Evolutionary conservation across 345 rosid species (phyloP).

Genomic region (Angophora floribunda): DNA sequence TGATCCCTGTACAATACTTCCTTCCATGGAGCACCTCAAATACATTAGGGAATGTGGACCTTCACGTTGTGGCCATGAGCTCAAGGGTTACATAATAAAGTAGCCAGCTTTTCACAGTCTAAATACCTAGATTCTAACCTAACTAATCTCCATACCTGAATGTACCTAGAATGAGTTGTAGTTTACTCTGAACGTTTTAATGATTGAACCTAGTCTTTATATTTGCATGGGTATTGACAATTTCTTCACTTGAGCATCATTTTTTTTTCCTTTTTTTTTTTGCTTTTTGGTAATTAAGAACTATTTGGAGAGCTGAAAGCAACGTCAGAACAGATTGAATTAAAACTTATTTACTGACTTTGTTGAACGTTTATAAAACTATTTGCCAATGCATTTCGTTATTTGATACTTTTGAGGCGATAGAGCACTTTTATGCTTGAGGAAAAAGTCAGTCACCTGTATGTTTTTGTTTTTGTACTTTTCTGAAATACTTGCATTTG

Average conservation of each 20-base stretch:
- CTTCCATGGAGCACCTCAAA: neutral
- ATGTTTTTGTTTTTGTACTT: neutral
- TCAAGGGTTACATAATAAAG: neutral
- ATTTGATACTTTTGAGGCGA: neutral
- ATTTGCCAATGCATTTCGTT: neutral
- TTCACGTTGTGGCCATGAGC: neutral
- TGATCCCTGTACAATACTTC: neutral
- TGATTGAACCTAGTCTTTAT: no score
- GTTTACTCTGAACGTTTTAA: neutral
- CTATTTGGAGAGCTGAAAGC: neutral
- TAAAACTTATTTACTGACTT: neutral
- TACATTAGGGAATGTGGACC: neutral
- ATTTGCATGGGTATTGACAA: neutral
- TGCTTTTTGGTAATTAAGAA: neutral
- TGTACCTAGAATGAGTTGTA: neutral
- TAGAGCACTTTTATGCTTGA: neutral
- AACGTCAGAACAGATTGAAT: neutral
- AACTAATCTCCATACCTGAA: neutral
- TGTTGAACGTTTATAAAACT: neutral
- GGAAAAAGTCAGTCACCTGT: neutral
- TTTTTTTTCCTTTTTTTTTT: neutral
- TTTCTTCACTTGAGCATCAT: neutral
- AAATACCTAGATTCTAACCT: no score
- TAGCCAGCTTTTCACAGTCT: no score
- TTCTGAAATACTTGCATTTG: neutral